Base-by-base conservation (phyloP, 2,329 filamentous ascomycete genomes). In the Ophiognomonia clavigignenti-juglandacearum region DNA sequence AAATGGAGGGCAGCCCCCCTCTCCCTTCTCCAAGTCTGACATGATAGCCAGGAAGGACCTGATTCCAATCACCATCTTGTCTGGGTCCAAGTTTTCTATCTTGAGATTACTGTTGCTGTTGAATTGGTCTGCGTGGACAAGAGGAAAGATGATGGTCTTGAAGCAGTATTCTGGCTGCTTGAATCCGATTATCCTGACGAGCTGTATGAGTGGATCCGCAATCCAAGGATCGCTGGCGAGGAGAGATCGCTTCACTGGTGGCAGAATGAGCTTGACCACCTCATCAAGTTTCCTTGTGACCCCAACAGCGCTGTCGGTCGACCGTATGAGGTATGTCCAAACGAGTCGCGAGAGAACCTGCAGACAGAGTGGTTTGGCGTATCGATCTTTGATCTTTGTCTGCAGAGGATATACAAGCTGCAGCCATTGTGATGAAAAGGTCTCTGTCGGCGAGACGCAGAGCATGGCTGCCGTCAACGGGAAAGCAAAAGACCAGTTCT, bases 21-120 rank as follows among this genome's bases (percentile, higher is more conserved):
- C 85, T 22, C 85, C 85, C 53, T 86, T 92, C 64, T 98, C 93
- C 22, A 97, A 73, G 63, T 98, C 93, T 1, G 86, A 80, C 81
- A 98, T 92, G 56, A 97, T 89, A 26, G 86, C 88, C 23, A 98
- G 74, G 62, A 97, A 98, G 3, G 93, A 88, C 53, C 90, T 82
- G 53, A 98, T 98, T 3, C 91, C 93, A 56, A 98, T 87, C n/a
- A 97, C 92, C 69, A 96, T 95, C 58, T 88, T 86, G 61, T 98
- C 95, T 0, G 95, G 93, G 53, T 98, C 93, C 52, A 98, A 77
- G 60, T 95, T 88, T 60, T 97, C 93, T 23, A 96, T 86, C 60
- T 82, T 90, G 35, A 93, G 70, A 37, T 96, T 88, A 58, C 84
- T 77, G 54, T 88, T 72, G 16, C 83, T 80, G 23, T 79, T 75